phyloP scores from a whole-genome alignment of 352 stramenopile species.

The Phytophthora constricta region DNA sequence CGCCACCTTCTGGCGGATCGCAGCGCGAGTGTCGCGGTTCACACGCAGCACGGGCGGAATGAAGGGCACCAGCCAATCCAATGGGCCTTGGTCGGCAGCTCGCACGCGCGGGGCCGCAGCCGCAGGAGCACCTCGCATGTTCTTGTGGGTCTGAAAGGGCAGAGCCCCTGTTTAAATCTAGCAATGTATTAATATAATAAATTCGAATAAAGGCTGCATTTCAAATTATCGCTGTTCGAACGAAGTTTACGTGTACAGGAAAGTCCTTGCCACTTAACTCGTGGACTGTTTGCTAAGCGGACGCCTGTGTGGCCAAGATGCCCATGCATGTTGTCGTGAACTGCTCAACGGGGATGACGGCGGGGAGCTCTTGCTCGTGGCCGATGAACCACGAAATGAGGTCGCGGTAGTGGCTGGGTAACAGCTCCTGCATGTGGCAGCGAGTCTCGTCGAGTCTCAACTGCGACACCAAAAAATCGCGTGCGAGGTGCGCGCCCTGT shows the following conservation, averaged over 20 bases:
- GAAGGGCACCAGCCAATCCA: conserved; percentile 85
- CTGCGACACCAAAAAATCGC: conserved; percentile 53
- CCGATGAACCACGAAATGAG: conserved; percentile 51
- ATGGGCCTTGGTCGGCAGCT: conserved; percentile 39
- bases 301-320: conserved; percentile 45
- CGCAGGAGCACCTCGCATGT: conserved; percentile 6
- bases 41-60: conserved; percentile 82
- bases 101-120: conserved; percentile 7
- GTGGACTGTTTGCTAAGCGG: conserved; percentile 20
- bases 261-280: too few relatives aligned
- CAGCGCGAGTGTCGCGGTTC: conserved; percentile 73
- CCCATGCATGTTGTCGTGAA: conserved; percentile 51
- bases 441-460: conserved; percentile 59
- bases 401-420: conserved; percentile 67
- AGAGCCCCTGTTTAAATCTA: background rate
- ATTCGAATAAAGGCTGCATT: too few relatives aligned
- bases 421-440: conserved; percentile 48
- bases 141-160: background rate
- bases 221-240: too few relatives aligned
- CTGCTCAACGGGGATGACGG: conserved; percentile 31
- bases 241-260: too few relatives aligned
- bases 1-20: conserved; percentile 42
- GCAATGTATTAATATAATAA: too few relatives aligned
- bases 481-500: conserved; percentile 37
- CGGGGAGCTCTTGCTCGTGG: conserved; percentile 46